A percentile compares a stretch with the other conserved stretches of the same genome.
Evolutionary conservation across 306 rosid species (phyloP).

Genomic region (Begonia fuchsioides): DNA sequence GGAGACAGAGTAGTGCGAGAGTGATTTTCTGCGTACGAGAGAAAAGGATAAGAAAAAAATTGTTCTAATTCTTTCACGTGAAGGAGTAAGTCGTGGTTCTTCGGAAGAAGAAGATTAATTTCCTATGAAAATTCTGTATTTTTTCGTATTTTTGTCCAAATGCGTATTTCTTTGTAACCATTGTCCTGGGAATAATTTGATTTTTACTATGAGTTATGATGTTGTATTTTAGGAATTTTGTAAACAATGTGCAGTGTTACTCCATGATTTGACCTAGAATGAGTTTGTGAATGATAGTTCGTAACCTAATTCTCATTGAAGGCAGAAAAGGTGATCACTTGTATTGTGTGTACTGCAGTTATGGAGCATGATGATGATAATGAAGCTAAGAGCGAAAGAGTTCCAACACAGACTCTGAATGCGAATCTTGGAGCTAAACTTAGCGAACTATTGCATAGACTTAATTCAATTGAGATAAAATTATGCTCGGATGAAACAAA

Average conservation of each 20-base stretch:
- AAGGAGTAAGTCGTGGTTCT: too few relatives aligned
- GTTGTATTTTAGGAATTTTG: too few relatives aligned
- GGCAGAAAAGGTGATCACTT: background rate
- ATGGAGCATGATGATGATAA: constrained; percentile 2
- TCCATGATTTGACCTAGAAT: background rate
- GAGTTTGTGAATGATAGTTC: background rate
- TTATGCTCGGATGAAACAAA: constrained; percentile 23
- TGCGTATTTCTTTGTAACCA: too few relatives aligned
- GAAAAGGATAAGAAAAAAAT: too few relatives aligned
- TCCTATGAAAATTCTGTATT: too few relatives aligned
- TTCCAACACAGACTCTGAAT: constrained; percentile 7
- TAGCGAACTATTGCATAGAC: constrained; percentile 19
- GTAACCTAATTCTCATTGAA: background rate
- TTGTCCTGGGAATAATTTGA: background rate
- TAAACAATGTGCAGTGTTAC: background rate
- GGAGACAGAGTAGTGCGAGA: too few relatives aligned
- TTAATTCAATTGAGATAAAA: constrained; percentile 22
- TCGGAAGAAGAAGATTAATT: too few relatives aligned
- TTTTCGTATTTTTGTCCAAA: too few relatives aligned
- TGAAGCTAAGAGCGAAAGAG: constrained; percentile 5
- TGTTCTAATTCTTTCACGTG: too few relatives aligned
- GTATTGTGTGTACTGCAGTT: background rate
- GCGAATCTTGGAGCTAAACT: constrained; percentile 27
- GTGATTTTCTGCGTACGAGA: too few relatives aligned
- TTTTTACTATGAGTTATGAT: background rate